Percentiles rank a stretch among this genome's conserved stretches.
phyloP scores from a whole-genome alignment of 257 asterid species.

The Mentha longifolia region DNA sequence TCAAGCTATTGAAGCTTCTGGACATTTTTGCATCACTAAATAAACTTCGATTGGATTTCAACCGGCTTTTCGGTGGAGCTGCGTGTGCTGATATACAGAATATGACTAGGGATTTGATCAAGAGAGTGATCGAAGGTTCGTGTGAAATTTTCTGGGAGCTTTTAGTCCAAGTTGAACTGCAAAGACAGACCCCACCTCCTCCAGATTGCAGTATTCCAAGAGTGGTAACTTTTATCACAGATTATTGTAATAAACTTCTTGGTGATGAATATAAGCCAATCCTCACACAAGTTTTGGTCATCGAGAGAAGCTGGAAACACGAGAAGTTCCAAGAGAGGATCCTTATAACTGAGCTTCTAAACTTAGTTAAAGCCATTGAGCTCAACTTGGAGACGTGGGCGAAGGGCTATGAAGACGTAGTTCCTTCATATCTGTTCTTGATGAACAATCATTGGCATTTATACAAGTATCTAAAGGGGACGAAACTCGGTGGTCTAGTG shows the following conservation, averaged over 20 bases:
- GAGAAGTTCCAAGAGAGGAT: constrained; percentile 72
- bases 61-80: constrained; percentile 85
- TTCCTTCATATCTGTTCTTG: constrained; percentile 57
- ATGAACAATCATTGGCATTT: constrained; percentile 91
- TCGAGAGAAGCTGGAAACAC: constrained; percentile 90
- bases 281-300: constrained; percentile 81
- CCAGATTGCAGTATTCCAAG: constrained; percentile 79
- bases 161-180: constrained; percentile 82
- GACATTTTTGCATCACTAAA: constrained; percentile 84
- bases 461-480: constrained; percentile 69
- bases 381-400: constrained; percentile 83
- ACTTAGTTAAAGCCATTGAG: constrained; percentile 71
- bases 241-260: constrained; percentile 78
- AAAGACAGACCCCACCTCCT: constrained; percentile 82
- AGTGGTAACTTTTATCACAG: constrained; percentile 77
- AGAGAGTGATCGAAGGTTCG: constrained; percentile 79
- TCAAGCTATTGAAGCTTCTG: constrained; percentile 77
- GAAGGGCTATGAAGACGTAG: constrained; percentile 63
- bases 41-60: constrained; percentile 87
- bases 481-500: constrained; percentile 67
- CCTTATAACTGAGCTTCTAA: constrained; percentile 64
- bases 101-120: constrained; percentile 80
- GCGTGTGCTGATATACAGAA: constrained; percentile 86
- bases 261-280: constrained; percentile 82
- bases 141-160: constrained; percentile 95